Conservation (phyloP, 2,329 filamentous ascomycete genomes). For the Clarireedia monteithiana region DNA sequence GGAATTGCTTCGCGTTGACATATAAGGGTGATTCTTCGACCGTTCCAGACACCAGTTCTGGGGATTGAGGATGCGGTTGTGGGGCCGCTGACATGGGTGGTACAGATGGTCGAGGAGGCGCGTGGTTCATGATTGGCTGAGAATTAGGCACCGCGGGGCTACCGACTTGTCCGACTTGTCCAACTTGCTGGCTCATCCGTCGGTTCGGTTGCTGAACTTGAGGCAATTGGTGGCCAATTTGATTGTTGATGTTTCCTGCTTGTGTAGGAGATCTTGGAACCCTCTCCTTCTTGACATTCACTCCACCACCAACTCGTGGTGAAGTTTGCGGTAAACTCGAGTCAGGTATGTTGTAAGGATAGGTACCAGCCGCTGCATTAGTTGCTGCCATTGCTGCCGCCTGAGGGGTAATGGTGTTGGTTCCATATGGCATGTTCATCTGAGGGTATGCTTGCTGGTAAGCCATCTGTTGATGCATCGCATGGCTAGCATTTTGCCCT, state of each 20-base stretch:
- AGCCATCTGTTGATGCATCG: constrained; percentile 62
- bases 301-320: constrained; percentile 61
- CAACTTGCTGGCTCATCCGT: constrained; percentile 58
- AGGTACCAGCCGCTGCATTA: constrained; percentile 78
- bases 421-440: constrained; percentile 72
- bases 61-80: constrained; percentile 63
- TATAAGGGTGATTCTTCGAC: constrained; percentile 92
- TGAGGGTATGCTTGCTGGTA: constrained; percentile 72
- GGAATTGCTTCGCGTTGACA: constrained; percentile 98
- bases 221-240: constrained; percentile 39
- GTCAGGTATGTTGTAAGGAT: constrained; percentile 66
- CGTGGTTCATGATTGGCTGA: constrained; percentile 69
- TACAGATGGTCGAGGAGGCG: constrained; percentile 40
- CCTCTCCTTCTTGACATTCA: constrained; percentile 64
- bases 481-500: constrained; percentile 51
- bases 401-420: constrained; percentile 62
- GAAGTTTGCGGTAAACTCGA: constrained; percentile 62
- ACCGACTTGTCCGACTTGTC: constrained; percentile 28
- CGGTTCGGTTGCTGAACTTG: constrained; percentile 46
- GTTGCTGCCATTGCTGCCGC: constrained; percentile 89
- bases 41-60: constrained; percentile 64
- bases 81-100: constrained; percentile 53
- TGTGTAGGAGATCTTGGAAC: constrained; percentile 62
- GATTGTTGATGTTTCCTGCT: constrained; percentile 56
- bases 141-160: constrained; percentile 68